Base-by-base conservation (phyloP, 139 green algal genomes). In the Nannochloris sp. region DNA sequence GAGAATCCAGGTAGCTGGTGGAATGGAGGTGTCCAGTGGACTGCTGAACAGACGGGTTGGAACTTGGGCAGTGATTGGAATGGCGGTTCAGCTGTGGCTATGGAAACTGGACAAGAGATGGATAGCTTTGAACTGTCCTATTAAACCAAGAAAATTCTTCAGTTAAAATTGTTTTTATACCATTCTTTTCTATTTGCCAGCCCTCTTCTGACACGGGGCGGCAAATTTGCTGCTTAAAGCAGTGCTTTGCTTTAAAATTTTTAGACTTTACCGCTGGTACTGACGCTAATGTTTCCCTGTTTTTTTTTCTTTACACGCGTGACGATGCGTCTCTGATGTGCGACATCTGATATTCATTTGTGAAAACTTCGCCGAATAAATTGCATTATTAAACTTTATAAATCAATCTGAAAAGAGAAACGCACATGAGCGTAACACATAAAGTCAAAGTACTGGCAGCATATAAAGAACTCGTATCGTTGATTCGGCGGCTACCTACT, bases 381-480 rank as follows among this genome's bases (percentile, higher is more conserved):
- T 65, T 65, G 29, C 32, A 65, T 7, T 12, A 59, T 46, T 46
- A 6, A 14, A 48, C 27, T n/a, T 53, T 30, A 25, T 53, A 10
- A 58, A 23, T 19, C 36, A 48, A 6, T 23, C 8, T 24, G 9
- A 8, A 10, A 54, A 23, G n/a, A 29, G n/a, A 7, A 25, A 7
- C 25, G 24, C n/a, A 42, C n/a, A 54, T 32, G n/a, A 13, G n/a
- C 55, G 33, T 53, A 31, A 33, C 36, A 46, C 14, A 67, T 6
- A 35, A 54, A n/a, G 15, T 10, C 13, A 69, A 27, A 48, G 61
- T 86, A 15, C 51, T 79, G 24, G 48, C 60, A 0, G 48, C 48
- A 25, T 87, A 87, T n/a, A 42, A 68, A 44, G 71, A 87, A 63
- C 55, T 87, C 37, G 39, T 86, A 4, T 32, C 32, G 25, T 59